Evolutionary conservation across 192 early-diverging fungal genomes (phyloP).

Genomic region (Allomyces javanicus): DNA sequence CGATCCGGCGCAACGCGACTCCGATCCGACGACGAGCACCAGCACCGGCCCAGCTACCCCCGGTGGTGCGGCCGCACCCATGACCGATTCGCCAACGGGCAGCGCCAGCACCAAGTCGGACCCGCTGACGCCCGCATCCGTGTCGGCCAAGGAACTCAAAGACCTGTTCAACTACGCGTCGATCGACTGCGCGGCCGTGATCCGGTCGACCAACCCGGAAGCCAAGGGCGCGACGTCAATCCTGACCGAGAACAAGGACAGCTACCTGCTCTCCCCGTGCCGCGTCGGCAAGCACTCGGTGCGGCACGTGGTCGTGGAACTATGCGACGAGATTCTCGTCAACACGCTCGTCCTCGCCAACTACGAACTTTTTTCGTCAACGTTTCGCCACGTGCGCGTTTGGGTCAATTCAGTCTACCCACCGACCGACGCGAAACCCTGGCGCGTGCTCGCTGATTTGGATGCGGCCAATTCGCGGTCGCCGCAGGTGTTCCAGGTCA

Average conservation of each 20-base stretch:
- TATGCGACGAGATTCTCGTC: constrained; percentile 85
- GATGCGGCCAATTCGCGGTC: constrained; percentile 63
- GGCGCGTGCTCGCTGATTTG: constrained; percentile 67
- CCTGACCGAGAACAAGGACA: constrained; percentile 75
- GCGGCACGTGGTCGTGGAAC: constrained; percentile 77
- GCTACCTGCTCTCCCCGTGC: constrained; percentile 90
- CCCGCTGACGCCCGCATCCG: not conserved
- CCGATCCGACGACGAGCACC: too few species aligned
- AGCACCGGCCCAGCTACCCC: too few species aligned
- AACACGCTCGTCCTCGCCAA: constrained; percentile 80
- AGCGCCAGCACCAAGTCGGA: too few species aligned
- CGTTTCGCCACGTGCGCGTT: constrained; percentile 70
- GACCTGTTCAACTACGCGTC: constrained; percentile 93
- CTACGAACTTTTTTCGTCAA: constrained; percentile 91
- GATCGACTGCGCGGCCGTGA: constrained; percentile 76
- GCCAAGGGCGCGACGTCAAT: constrained; percentile 65
- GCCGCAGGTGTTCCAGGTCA: constrained; percentile 64
- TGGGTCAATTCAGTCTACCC: constrained; percentile 60
- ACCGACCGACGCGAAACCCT: constrained; percentile 41
- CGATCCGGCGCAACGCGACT: too few species aligned
- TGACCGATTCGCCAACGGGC: too few species aligned
- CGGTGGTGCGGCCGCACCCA: too few species aligned
- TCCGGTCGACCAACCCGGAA: constrained; percentile 63
- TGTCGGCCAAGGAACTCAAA: constrained; percentile 34
- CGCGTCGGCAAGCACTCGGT: constrained; percentile 15